Percentiles rank a stretch among this genome's conserved stretches.
Conservation (phyloP, 2,329 filamentous ascomycete genomes). For the Trichoderma atrobrunneum region DNA sequence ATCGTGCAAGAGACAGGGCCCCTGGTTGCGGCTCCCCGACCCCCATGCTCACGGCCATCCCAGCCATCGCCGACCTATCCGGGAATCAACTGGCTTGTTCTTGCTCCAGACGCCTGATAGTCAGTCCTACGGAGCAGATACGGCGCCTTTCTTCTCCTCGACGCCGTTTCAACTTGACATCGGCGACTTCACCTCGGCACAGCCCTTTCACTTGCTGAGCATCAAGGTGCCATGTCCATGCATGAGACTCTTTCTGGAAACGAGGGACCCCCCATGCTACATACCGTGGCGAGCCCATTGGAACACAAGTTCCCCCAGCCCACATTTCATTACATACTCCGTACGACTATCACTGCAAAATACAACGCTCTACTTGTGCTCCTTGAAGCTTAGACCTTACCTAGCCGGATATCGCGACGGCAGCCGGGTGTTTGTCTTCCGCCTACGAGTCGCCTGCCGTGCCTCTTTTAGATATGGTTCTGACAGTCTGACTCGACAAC, state of each 20-base stretch:
- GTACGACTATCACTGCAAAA: neutral
- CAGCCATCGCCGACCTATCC: slow-evolving; percentile 15
- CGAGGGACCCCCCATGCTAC: neutral
- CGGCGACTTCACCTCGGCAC: slow-evolving; percentile 2
- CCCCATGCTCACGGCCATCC: slow-evolving; percentile 11
- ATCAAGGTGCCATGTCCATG: neutral
- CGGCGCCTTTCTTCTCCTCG: neutral
- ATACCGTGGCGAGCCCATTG: neutral
- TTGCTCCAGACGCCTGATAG: neutral
- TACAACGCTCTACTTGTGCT: neutral
- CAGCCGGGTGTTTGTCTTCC: slow-evolving; percentile 9
- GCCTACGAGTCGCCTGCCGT: slow-evolving; percentile 9
- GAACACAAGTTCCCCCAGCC: neutral
- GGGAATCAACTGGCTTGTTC: neutral
- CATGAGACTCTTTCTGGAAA: neutral
- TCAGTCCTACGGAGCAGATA: neutral
- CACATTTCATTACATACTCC: neutral
- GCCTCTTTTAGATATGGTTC: slow-evolving; percentile 20
- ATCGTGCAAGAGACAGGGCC: neutral
- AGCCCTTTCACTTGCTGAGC: neutral
- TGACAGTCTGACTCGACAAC: slow-evolving; percentile 14
- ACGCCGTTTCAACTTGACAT: neutral
- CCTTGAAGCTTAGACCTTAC: neutral
- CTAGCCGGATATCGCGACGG: slow-evolving; percentile 13
- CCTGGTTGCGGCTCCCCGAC: slow-evolving; percentile 10